phyloP scores from a whole-genome alignment of 163 green algal genomes.

The Chlamydomonas reinhardtii region DNA sequence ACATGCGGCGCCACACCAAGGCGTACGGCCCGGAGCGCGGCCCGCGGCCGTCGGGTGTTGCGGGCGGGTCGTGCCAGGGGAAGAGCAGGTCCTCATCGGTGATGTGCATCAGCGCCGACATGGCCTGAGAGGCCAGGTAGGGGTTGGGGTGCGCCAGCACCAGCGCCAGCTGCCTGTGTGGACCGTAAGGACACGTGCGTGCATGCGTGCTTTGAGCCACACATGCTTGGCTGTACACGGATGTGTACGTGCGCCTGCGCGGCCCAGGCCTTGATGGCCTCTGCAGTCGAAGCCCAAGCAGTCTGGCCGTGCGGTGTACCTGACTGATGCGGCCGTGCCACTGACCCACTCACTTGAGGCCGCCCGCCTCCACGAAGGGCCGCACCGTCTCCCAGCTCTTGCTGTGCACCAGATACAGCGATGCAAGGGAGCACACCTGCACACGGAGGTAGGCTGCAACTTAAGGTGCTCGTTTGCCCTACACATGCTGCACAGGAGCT shows the following conservation, averaged over 20 bases:
- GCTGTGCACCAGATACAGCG: conserved; percentile 66
- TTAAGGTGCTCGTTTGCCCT: too few species aligned
- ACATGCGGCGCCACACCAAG: conserved; percentile 39
- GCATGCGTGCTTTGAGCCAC: too few species aligned
- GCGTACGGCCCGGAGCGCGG: conserved; percentile 30
- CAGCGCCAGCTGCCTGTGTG: conserved; percentile 48
- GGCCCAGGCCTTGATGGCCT: too few species aligned
- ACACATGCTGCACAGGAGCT: too few species aligned
- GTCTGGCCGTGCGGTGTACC: too few species aligned
- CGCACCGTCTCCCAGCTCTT: conserved; percentile 50
- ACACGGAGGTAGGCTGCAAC: too few species aligned
- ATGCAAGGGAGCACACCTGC: conserved; percentile 52
- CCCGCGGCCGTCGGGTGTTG: conserved; percentile 21
- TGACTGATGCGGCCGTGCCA: too few species aligned
- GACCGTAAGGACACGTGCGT: too few species aligned
- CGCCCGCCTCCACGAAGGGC: conserved; percentile 64
- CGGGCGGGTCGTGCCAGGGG: conserved; percentile 50
- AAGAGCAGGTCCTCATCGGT: conserved; percentile 53
- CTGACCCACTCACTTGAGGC: conserved; percentile 56
- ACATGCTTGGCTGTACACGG: too few species aligned
- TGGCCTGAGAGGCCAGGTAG: conserved; percentile 51
- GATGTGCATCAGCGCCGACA: conserved; percentile 57
- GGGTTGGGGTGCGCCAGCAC: conserved; percentile 61
- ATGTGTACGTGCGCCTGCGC: too few species aligned
- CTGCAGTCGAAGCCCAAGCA: too few species aligned